Evolutionary conservation across 1,284 basidiomycete genomes (phyloP), one percentile per base, ranked within the genome.

Genomic region (Puccinia polysora): DNA sequence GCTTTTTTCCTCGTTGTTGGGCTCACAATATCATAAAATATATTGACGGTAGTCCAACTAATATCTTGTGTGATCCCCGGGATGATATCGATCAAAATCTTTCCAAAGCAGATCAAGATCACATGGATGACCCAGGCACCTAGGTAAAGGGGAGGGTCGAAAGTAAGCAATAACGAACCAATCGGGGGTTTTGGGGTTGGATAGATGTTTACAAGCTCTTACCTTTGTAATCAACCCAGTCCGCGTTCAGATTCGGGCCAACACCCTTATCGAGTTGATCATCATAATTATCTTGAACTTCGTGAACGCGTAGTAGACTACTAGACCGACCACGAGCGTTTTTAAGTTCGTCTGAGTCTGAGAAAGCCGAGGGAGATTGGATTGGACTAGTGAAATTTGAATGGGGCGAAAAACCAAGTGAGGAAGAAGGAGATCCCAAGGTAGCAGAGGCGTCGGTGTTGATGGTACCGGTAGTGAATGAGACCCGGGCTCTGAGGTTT

Each of bases 171-270:
- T 32, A 23, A 74, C 18, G 12, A 52, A 7, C 20, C 10, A n/a
- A 4, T 25, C 20, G 10, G 53, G 58, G 68, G 30, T 63, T 71
- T 38, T 34, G 49, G 18, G 3, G 58, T 28, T 28, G 25, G 14
- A 12, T 2, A 23, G 47, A 25, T 28, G 18, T 30, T 36, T 47
- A 52, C 14, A 81, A 85, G 73, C n/a, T n/a, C n/a, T n/a, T 63
- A 92, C 94, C 95, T 82, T 98, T 98, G 75, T 90, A 87, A 79
- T 99, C 97, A 78, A 98, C 96, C 95, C 95, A 99, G 78, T 93
- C 88, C 8, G 92, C 93, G 80, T 99, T 99, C 77, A 91, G 86
- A 80, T 97, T 97, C 63, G 77, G 80, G 7, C 79, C 77, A 5
- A 81, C 79, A 20, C 75, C 77, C 74, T 81, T 78, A 73, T 82